Evolutionary conservation across 2,329 filamentous ascomycete genomes (phyloP).

Genomic region (Xylaria sp.): DNA sequence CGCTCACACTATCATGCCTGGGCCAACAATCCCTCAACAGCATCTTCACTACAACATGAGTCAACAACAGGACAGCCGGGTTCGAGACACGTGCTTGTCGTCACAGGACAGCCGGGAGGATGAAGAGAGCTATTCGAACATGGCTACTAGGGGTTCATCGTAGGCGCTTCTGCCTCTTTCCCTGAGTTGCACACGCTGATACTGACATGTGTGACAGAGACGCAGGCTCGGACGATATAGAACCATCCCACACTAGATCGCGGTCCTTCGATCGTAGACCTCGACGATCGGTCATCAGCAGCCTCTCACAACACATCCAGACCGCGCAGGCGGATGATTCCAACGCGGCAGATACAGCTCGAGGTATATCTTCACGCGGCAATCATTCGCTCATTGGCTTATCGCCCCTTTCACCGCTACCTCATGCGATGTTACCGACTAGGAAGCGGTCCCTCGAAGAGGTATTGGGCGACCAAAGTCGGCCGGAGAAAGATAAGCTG

Average conservation of each 20-base stretch:
- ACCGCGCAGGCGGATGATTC: conserved; percentile 1
- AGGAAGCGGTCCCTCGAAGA: conserved; percentile 35
- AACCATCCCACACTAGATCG: background rate
- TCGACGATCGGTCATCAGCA: conserved; percentile 17
- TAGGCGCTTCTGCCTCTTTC: background rate
- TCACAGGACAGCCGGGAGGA: conserved; percentile 13
- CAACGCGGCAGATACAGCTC: background rate
- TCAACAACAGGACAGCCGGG: background rate
- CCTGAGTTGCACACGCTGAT: conserved; percentile 9
- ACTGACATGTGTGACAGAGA: conserved; percentile 16
- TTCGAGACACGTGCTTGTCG: background rate
- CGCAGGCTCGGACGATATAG: conserved; percentile 5
- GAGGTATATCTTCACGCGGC: conserved; percentile 4
- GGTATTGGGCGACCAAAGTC: conserved; percentile 35
- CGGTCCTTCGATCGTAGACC: conserved; percentile 17
- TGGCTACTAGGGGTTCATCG: conserved; percentile 25
- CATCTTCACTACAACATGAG: background rate
- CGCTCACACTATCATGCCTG: background rate
- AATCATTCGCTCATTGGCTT: conserved; percentile 30
- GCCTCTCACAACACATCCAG: conserved; percentile 16
- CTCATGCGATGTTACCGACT: conserved; percentile 24
- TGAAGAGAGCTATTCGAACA: conserved; percentile 20
- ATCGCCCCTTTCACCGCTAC: conserved; percentile 29
- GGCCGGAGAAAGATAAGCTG: conserved; percentile 39
- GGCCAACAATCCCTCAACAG: background rate